Evolutionary conservation across 2,329 filamentous ascomycete species (phyloP), one percentile per base, ranked within the genome.

Genomic region (Talaromyces verruculosus): DNA sequence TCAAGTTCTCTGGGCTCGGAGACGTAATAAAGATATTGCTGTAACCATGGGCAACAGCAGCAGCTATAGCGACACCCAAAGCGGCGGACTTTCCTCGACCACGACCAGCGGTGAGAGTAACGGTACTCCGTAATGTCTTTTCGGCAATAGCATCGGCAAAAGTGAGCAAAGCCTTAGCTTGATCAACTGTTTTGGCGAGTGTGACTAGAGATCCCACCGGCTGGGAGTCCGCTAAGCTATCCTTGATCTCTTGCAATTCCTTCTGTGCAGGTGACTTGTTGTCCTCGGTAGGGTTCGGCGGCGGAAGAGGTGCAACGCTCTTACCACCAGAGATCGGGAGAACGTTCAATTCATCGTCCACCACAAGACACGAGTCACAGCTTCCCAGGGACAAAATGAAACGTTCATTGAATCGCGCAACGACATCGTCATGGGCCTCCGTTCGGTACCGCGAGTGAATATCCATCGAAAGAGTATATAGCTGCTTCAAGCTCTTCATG

Each of bases 11-110:
- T 0, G 95, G 95, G 68, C 92, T 97, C 0, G 94, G 94, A 1
- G 94, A 98, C 1, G 95, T 99, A 76, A 99, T 97, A 80, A 99
- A 99, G 73, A 99, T 97, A 78, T 99, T 99, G 83, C 93, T 97
- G 80, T 99, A 99, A 30, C 95, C 95, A 75, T 98, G 91, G 0
- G 95, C 94, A 53, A 99, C 87, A 1, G 96, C 96, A 2, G 95
- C 93, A 3, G 95, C 95, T 51, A 99, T 91, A 2, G 95, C 93
- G 61, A 99, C 89, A 80, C 95, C 95, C 73, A 99, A 86, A 30
- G 95, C 95, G 19, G 95, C 96, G 22, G 95, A 99, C 81, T 99
- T 99, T 80, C 95, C 95, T 73, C 95, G 89, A 78, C 95, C 95
- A 88, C 95, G 89, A 43, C 90, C 94, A 19, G 95, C 95, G 11